phyloP scores from a whole-genome alignment of 805 yeast genomes.

The Hanseniaspora hatyaiensis region DNA sequence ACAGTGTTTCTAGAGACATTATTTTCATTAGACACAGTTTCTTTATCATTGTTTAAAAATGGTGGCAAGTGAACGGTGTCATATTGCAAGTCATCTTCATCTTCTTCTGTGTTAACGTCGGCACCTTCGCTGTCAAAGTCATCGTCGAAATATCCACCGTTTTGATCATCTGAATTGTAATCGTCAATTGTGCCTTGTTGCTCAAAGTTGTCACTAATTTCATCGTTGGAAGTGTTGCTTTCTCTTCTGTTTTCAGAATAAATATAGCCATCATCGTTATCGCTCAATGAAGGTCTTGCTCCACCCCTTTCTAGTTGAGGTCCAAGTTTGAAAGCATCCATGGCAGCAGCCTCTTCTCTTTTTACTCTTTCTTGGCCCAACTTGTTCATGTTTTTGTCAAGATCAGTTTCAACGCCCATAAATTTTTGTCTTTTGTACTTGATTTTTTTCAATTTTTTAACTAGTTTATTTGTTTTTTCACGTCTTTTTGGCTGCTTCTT shows the following conservation, averaged over 20 bases:
- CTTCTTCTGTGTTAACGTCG: neutral
- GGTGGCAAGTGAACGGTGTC: slow-evolving; percentile 16
- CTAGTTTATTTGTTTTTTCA: slow-evolving; percentile 28
- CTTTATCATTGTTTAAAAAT: slow-evolving; percentile 6
- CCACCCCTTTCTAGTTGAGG: slow-evolving; percentile 18
- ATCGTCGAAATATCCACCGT: slow-evolving; percentile 9
- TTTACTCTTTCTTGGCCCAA: slow-evolving; percentile 30
- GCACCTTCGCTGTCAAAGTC: slow-evolving; percentile 9
- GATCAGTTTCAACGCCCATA: slow-evolving; percentile 22
- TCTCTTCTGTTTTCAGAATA: neutral
- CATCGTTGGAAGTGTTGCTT: no score
- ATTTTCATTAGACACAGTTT: neutral
- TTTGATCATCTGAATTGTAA: slow-evolving; percentile 9
- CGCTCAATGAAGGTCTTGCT: slow-evolving; percentile 18
- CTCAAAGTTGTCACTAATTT: no score
- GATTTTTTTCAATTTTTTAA: slow-evolving; percentile 25
- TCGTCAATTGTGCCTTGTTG: no score
- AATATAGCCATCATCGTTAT: slow-evolving; percentile 6
- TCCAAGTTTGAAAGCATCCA: slow-evolving; percentile 35
- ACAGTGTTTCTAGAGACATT: neutral
- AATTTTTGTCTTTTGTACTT: slow-evolving; percentile 28
- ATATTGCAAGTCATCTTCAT: slow-evolving; percentile 9
- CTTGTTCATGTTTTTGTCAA: slow-evolving; percentile 24
- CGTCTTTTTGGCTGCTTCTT: slow-evolving; percentile 36
- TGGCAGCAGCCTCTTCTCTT: slow-evolving; percentile 35